A percentile compares a stretch with the other conserved stretches of the same genome.
Evolutionary conservation across 768 basidiomycete genomes (phyloP).

Genomic region (Pluteus cervinus): DNA sequence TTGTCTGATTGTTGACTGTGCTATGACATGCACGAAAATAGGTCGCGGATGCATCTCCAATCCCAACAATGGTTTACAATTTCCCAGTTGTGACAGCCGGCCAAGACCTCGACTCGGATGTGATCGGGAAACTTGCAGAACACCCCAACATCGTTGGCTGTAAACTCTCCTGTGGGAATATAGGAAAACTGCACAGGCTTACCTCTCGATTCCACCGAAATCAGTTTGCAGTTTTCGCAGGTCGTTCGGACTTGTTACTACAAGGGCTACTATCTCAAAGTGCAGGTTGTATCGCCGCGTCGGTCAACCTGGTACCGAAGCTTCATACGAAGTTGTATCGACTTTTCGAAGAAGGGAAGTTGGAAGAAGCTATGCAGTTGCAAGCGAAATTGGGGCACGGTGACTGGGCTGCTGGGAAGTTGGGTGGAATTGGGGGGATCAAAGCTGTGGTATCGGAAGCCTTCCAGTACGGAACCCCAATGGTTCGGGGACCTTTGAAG

Average conservation of each 20-base stretch:
- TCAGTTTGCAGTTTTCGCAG: slow-evolving; percentile 69
- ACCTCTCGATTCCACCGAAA: slow-evolving; percentile 46
- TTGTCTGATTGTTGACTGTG: neutral
- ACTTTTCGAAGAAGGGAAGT: slow-evolving; percentile 45
- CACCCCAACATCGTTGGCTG: slow-evolving; percentile 86
- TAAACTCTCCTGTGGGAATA: slow-evolving; percentile 80
- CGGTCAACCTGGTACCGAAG: slow-evolving; percentile 58
- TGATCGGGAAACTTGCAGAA: slow-evolving; percentile 56
- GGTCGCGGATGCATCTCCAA: slow-evolving; percentile 65
- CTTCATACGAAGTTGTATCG: slow-evolving; percentile 44
- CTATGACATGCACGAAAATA: too few species aligned
- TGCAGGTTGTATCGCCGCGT: slow-evolving; percentile 61
- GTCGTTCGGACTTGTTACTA: slow-evolving; percentile 65
- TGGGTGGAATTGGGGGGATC: slow-evolving; percentile 64
- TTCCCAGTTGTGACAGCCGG: slow-evolving; percentile 80
- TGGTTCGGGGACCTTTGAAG: slow-evolving; percentile 46
- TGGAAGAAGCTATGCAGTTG: slow-evolving; percentile 52
- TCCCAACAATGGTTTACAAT: slow-evolving; percentile 80
- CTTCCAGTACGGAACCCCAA: slow-evolving; percentile 55
- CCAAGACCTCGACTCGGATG: slow-evolving; percentile 79
- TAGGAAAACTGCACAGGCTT: slow-evolving; percentile 79
- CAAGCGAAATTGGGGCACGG: slow-evolving; percentile 60
- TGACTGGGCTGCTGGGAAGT: slow-evolving; percentile 57
- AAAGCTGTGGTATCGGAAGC: slow-evolving; percentile 57
- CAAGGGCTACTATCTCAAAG: slow-evolving; percentile 57